These are phyloP conservation scores for Vanderwaltozyma tropicalis DNA, from an alignment of 805 yeast genomes.

Conservation along the genomic window DNA sequence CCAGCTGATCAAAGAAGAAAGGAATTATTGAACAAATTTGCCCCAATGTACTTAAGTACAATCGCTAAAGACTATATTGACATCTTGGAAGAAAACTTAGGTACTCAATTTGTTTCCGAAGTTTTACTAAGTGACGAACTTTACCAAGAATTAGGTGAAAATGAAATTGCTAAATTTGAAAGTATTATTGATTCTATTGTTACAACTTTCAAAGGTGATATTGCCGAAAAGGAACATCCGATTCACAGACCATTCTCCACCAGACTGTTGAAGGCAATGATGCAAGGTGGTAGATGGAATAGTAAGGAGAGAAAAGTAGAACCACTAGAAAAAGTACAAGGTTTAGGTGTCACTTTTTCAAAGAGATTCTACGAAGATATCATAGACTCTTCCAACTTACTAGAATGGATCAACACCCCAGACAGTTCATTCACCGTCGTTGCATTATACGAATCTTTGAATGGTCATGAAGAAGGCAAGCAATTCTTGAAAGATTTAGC, in stretches of 20 bases:
- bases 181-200: constrained; percentile 47
- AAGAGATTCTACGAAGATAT: constrained; percentile 41
- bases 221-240: constrained; percentile 55
- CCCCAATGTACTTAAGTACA: constrained; percentile 53
- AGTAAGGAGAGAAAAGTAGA: constrained; percentile 45
- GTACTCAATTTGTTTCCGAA: constrained; percentile 77
- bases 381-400: constrained; percentile 40
- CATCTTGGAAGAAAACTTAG: constrained; percentile 58
- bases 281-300: constrained; percentile 81
- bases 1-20: constrained; percentile 64
- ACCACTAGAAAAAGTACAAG: constrained; percentile 35
- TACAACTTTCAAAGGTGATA: constrained; percentile 54
- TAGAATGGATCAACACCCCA: constrained; percentile 57
- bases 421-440: constrained; percentile 75
- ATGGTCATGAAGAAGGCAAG: constrained; percentile 35
- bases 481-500: constrained; percentile 45
- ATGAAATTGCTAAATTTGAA: constrained; percentile 30
- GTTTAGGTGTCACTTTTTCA: constrained; percentile 53
- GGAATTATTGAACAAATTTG: constrained; percentile 55
- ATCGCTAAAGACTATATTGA: constrained; percentile 41
- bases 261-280: constrained; percentile 62
- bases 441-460: constrained; percentile 61
- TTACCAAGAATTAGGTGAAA: constrained; percentile 29
- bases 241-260: constrained; percentile 63
- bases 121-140: constrained; percentile 48